Evolutionary conservation across 1,139 yeast genomes (phyloP).

Genomic region (Geotrichum siamense): DNA sequence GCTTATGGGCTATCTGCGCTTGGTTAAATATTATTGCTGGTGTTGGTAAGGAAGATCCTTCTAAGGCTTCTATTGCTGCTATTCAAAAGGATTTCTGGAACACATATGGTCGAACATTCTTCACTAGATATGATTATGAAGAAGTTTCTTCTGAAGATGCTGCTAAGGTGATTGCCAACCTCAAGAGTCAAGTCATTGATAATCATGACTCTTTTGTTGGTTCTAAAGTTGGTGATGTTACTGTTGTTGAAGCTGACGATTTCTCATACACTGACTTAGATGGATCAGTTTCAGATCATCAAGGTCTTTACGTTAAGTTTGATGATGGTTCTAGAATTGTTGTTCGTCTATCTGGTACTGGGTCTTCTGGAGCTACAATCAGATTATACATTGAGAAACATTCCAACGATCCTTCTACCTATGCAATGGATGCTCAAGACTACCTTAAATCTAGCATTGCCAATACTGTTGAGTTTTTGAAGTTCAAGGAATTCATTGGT

Average conservation of each 20-base stretch:
- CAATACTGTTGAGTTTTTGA: constrained; percentile 59
- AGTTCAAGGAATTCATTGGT: constrained; percentile 68
- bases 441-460: constrained; percentile 58
- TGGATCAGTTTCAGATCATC: constrained; percentile 85
- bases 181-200: constrained; percentile 45
- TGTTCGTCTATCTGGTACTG: constrained; percentile 93
- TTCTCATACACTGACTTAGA: constrained; percentile 91
- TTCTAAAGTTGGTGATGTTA: constrained; percentile 41
- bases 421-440: constrained; percentile 54
- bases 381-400: constrained; percentile 87
- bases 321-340: constrained; percentile 79
- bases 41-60: constrained; percentile 45
- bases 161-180: constrained; percentile 51
- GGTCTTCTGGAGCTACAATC: constrained; percentile 96
- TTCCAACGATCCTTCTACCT: constrained; percentile 50
- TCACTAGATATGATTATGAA: constrained; percentile 94
- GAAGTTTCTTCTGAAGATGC: constrained; percentile 75
- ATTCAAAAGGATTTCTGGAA: constrained; percentile 87
- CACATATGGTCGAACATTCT: constrained; percentile 94
- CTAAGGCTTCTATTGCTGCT: constrained; percentile 59
- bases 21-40: constrained; percentile 95
- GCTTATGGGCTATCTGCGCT: constrained; percentile 94
- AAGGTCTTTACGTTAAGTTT: constrained; percentile 82
- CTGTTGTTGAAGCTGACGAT: constrained; percentile 73
- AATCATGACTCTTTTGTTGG: constrained; percentile 41